Base-by-base conservation (phyloP, 2,329 filamentous ascomycete species). In the Aspergillus sp. region DNA sequence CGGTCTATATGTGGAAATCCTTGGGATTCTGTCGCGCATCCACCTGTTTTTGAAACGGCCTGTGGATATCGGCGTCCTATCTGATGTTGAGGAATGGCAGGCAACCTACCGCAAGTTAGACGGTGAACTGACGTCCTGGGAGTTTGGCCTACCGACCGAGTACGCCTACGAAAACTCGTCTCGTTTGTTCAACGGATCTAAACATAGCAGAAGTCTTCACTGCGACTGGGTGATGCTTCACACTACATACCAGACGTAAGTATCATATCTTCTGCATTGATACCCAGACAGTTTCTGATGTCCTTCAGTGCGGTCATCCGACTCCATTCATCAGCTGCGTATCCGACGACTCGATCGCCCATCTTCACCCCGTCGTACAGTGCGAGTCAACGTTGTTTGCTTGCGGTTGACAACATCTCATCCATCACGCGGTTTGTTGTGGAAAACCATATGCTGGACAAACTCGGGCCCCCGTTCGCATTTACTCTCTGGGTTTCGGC, bases 401-500 rank as follows among this genome's bases (percentile, higher is more conserved):
- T 83, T 3, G 91, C 92, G 1, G 92, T 95, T 9, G 88, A 92
- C 66, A 88, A 88, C 63, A 90, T 96, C 53, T 85, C 88, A 34
- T 85, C 87, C 0, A 79, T 96, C 1, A 88, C 87, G 55, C 86
- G 88, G 56, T 91, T 91, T 64, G 90, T 95, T 11, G 82, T 88
- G 23, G 84, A 84, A 55, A 88, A 90, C 62, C 81, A 81, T 47
- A 82, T 96, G 68, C 78, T 96, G 17, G 80, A 85, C 46, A 91
- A 91, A 68, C 83, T 96, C 14, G 92, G 92, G 0, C 91, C 91
- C 0, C 91, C 91, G 0, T 96, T 96, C 68, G 91, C 91, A 3
- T 97, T 96, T 67, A 91, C 89, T 0, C 78, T 96, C 1, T 96
- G 92, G 92, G 92, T 96, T 14, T 91, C 89, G 3, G 91, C 92